These are phyloP conservation scores for Plasmodium berghei DNA, from an alignment of 169 alveolate genomes.

Conservation along the genomic window DNA sequence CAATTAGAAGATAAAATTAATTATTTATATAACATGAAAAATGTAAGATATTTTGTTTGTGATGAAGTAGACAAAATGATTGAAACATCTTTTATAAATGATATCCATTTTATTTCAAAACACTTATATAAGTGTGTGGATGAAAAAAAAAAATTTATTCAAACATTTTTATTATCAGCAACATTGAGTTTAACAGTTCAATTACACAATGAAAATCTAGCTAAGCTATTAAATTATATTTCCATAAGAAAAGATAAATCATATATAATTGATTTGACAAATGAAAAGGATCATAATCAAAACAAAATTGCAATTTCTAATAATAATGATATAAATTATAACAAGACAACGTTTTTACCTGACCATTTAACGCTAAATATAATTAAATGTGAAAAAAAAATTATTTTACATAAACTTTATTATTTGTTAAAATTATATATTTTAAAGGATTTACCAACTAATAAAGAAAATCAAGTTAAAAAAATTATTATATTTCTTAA, in stretches of 20 bases:
- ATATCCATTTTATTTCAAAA: constrained; percentile 58
- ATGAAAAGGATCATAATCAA: background rate
- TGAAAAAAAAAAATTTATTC: constrained; percentile 44
- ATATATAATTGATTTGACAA: constrained; percentile 18
- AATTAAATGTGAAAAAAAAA: constrained; percentile 55
- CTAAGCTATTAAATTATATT: constrained; percentile 44
- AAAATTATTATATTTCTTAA: constrained; percentile 67
- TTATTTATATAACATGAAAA: constrained; percentile 45
- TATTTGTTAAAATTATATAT: constrained; percentile 30
- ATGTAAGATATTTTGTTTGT: constrained; percentile 71
- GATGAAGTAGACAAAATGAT: constrained; percentile 76
- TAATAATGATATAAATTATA: background rate
- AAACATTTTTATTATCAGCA: constrained; percentile 70
- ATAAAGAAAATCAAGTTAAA: constrained; percentile 13
- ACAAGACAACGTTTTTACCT: constrained; percentile 26
- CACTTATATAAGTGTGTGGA: constrained; percentile 54
- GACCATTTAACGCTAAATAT: constrained; percentile 24
- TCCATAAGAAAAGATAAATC: constrained; percentile 60
- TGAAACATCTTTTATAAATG: constrained; percentile 66
- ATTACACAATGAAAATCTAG: constrained; percentile 51
- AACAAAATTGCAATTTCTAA: background rate
- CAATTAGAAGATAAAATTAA: constrained; percentile 47
- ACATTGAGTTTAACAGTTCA: constrained; percentile 56
- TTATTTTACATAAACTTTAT: constrained; percentile 26
- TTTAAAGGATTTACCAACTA: background rate